These are phyloP conservation scores for Coemansia sp. DNA, from an alignment of 192 early-diverging fungal species.

Conservation along the genomic window DNA sequence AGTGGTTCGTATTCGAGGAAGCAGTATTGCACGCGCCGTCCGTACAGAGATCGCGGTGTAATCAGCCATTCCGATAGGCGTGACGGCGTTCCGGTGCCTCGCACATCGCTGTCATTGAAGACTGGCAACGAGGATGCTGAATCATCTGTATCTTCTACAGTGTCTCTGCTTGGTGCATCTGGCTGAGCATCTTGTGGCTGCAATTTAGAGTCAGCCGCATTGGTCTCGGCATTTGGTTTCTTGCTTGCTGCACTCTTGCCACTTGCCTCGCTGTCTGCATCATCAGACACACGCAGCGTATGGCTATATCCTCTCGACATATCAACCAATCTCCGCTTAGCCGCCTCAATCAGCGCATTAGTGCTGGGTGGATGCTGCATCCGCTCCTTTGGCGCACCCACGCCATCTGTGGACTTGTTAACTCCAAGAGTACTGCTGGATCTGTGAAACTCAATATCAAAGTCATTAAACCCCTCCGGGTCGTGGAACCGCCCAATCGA, in stretches of 20 bases:
- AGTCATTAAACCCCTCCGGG: slow-evolving; percentile 47
- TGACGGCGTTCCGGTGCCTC: slow-evolving; percentile 21
- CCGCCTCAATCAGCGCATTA: slow-evolving; percentile 26
- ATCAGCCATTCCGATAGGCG: slow-evolving; percentile 64
- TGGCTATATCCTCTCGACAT: slow-evolving; percentile 21
- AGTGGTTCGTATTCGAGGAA: slow-evolving; percentile 95
- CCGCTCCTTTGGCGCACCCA: neutral
- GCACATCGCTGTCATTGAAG: slow-evolving; percentile 5
- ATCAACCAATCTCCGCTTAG: slow-evolving; percentile 31
- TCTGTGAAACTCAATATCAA: slow-evolving; percentile 51
- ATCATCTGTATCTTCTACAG: neutral
- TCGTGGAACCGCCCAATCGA: slow-evolving; percentile 83
- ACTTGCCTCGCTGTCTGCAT: neutral
- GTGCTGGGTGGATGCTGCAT: slow-evolving; percentile 15
- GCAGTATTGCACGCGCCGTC: slow-evolving; percentile 90
- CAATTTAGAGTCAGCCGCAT: neutral
- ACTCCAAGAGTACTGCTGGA: slow-evolving; percentile 15
- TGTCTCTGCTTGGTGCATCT: neutral
- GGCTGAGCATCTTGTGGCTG: neutral
- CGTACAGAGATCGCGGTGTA: slow-evolving; percentile 84
- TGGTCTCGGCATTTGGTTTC: neutral
- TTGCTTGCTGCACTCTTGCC: neutral
- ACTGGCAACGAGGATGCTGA: neutral
- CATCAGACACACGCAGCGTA: neutral
- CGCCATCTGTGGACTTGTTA: slow-evolving; percentile 3